Percentiles rank a stretch among this genome's conserved stretches.
Conservation (phyloP, 2,329 filamentous ascomycete species). For the Didymella arachidicola region DNA sequence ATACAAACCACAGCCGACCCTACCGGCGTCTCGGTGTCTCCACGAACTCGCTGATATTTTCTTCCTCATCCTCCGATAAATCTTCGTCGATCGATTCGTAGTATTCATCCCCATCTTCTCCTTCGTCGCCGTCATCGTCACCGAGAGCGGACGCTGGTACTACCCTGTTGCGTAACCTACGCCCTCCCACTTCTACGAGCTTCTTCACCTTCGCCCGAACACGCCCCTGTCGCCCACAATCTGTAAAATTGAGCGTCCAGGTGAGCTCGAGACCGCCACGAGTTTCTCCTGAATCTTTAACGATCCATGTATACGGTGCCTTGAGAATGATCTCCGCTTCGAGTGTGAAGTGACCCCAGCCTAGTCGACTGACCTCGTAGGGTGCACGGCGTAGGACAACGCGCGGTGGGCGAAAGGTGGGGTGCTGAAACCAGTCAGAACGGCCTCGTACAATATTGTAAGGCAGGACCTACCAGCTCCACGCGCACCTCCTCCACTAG, state of each 20-base stretch:
- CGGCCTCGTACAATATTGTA: not conserved
- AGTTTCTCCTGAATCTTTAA: constrained; percentile 46
- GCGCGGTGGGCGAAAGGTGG: constrained; percentile 52
- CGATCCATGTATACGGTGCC: constrained; percentile 55
- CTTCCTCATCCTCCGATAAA: constrained; percentile 23
- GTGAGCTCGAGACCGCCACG: constrained; percentile 50
- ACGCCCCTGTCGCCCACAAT: constrained; percentile 52
- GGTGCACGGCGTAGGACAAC: constrained; percentile 48
- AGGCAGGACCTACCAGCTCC: constrained; percentile 29
- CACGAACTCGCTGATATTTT: constrained; percentile 29
- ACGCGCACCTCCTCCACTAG: constrained; percentile 56
- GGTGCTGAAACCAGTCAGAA: constrained; percentile 43
- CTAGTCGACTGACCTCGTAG: constrained; percentile 52
- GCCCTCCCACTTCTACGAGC: constrained; percentile 30
- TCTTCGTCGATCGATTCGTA: constrained; percentile 23
- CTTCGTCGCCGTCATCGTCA: constrained; percentile 17
- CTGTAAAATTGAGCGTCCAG: constrained; percentile 55
- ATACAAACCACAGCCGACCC: not conserved
- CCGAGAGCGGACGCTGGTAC: not conserved
- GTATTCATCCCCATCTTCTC: constrained; percentile 31
- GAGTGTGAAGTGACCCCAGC: constrained; percentile 56
- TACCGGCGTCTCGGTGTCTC: constrained; percentile 22
- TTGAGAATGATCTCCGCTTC: constrained; percentile 53
- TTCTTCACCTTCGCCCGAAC: constrained; percentile 53
- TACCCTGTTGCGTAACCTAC: constrained; percentile 25